Base-by-base conservation (phyloP, 495 filamentous ascomycete species). In the Niebla homalea region DNA sequence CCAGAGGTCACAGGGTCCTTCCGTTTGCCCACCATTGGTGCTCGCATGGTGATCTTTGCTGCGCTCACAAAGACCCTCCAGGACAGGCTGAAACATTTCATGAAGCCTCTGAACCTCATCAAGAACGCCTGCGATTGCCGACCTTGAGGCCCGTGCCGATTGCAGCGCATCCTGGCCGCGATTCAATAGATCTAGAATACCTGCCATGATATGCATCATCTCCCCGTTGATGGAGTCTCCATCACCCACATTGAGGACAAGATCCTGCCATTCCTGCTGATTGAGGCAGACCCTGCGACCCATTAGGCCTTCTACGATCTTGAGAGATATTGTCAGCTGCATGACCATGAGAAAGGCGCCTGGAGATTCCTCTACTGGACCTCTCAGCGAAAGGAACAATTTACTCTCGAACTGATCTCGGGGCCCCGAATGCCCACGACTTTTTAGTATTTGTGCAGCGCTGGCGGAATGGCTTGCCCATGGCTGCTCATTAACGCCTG, bases 291-390 rank as follows among this genome's bases (percentile, higher is more conserved):
- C 69, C 36, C 56, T 55, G 0, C 62, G 54, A 32, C 66, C 68
- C 45, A 65, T 64, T 12, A 71, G 41, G 0, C 62, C 65, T 46
- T 71, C 69, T 26, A 71, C 64, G 5, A 71, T 51, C 69, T 69
- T 20, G 11, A 22, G 32, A 35, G 14, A 16, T 16, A 19, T 12
- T 6, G 26, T 32, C 26, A 32, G 26, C 26, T 32, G 26, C 12
- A 32, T 10, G 3, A 32, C 26, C 26, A 7, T 32, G 26, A 32
- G 7, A 32, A 32, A 32, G 6, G 26, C 26, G 7, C 7, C 7
- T 11, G 12, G 26, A 10, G 7, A 4, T 32, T 32, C 60, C 18
- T 59, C 69, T 43, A 71, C 67, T 26, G 57, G 61, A 7, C 67
- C 69, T 8, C 67, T 59, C 37, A 71, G 41, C 1, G 64, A 64